phyloP scores from a whole-genome alignment of 1,284 basidiomycete species.

The Sanghuangporus sanghuang region DNA sequence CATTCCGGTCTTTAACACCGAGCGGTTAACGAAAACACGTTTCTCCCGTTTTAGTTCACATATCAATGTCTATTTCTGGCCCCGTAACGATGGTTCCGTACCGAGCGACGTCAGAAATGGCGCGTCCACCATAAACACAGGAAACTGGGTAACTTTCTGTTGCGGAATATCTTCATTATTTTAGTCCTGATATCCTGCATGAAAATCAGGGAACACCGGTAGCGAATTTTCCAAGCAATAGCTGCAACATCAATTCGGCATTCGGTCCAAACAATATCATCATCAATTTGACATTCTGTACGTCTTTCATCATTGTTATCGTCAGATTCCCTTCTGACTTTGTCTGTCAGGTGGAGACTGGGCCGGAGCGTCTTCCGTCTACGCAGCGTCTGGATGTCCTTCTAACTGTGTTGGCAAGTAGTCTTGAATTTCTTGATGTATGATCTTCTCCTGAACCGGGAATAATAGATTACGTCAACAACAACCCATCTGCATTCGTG shows the following conservation, averaged over 20 bases:
- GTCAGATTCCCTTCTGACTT: not conserved
- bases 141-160: conserved; percentile 35
- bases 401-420: conserved; percentile 11
- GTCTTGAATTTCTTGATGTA: no score
- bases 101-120: conserved; percentile 38
- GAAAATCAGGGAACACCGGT: conserved; percentile 31
- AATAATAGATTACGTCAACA: conserved; percentile 16
- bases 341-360: conserved; percentile 15
- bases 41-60: conserved; percentile 29
- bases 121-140: conserved; percentile 32
- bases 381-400: conserved; percentile 6
- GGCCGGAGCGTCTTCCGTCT: conserved; percentile 13
- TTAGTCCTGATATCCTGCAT: conserved; percentile 13
- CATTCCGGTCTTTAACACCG: not conserved
- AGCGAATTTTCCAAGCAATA: conserved; percentile 39
- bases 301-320: not conserved
- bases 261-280: conserved; percentile 43
- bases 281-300: conserved; percentile 36
- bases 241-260: conserved; percentile 35
- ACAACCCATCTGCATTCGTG: conserved; percentile 16
- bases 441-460: not conserved
- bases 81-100: conserved; percentile 33
- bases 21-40: not conserved
- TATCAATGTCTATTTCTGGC: conserved; percentile 52
- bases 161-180: not conserved